Base-by-base conservation (phyloP, 345 rosid genomes). In the Eucalyptus urophylla region DNA sequence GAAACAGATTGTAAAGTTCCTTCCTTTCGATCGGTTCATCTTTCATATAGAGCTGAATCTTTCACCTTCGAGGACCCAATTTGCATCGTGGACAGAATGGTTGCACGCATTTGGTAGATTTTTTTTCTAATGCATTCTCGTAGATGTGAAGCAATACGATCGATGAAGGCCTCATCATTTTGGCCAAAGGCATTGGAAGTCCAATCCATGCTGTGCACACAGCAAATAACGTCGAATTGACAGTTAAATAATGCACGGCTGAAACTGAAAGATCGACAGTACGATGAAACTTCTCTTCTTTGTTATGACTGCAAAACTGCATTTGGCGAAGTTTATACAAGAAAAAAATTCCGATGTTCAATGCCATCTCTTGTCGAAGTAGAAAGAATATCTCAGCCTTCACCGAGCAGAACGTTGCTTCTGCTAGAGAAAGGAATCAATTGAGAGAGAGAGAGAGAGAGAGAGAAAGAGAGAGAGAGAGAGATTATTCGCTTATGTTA, bases 401-500 rank as follows among this genome's bases (percentile, higher is more conserved):
- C 47, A 11, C 45, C 8, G 14, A 72, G 45, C 45, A 4, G 14
- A 37, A 3, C 7, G 27, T 13, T 10, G 83, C 83, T 19, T 19
- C 83, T 72, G 83, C 83, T 37, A 40, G 27, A 72, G 14, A 72
- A 37, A 19, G 47, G 27, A 72, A 37, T 72, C 27, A 37, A 8
- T 37, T 72, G 43, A 37, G 14, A 65, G 12, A 86, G 49, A 15
- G 83, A 72, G 44, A 43, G 44, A 43, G 58, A 65, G 44, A 44
- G 60, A n/a, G 44, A 43, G 80, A n/a, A 37, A 43, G 80, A 65
- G 14, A 87, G 49, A 9, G 85, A 76, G 69, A 80, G 37, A 51
- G 62, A n/a, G 45, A 44, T 89, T 89, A 94, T 90, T 93, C 93
- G 43, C 90, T 90, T 88, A 97, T 92, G 93, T 96, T 87, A 94